Base-by-base conservation (phyloP, 2,329 filamentous ascomycete genomes). In the Hypoxylon sp. region DNA sequence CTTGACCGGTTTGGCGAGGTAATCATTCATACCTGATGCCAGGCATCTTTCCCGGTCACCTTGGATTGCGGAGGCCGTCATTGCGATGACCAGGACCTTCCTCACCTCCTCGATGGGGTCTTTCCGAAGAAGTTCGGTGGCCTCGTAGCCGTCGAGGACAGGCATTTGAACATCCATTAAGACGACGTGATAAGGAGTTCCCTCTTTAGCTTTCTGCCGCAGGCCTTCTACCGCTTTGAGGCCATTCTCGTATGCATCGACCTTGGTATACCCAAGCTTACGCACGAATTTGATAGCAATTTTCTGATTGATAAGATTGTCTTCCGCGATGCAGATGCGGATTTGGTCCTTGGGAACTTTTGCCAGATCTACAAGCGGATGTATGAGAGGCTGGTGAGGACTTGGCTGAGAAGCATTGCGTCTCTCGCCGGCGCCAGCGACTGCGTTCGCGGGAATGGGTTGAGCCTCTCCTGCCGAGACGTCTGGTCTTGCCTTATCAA, bases 101-200 rank as follows among this genome's bases (percentile, higher is more conserved):
- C 92, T 86, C 9, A 98, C 93, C 6, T 87, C 86, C 33, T 93
- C 90, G 62, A 93, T 86, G 0, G 87, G 77, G 76, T 97, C 93
- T 70, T 88, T 87, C 8, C 94, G 89, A 45, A 97, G 88, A 61
- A 93, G 85, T 69, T 91, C 91, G 0, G 94, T 97, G 0, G 94
- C 93, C 78, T 97, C 92, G 76, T 97, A 97, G 4, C 94, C 94
- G 76, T 97, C 94, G 7, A 97, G 86, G 2, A 96, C 89, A 0
- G 94, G 94, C 94, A 97, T 97, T 79, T 97, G 93, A 2, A 97
- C 93, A 76, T 97, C 94, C 94, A 97, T 97, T 45, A 97, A 85
- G 40, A 97, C 90, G 30, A 97, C 85, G 73, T 97, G 93, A 79
- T 96, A 97, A 0, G 93, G 94, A 7, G 83, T 83, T 1, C 90